phyloP scores from a whole-genome alignment of 257 asterid species.

The Eucommia ulmoides region DNA sequence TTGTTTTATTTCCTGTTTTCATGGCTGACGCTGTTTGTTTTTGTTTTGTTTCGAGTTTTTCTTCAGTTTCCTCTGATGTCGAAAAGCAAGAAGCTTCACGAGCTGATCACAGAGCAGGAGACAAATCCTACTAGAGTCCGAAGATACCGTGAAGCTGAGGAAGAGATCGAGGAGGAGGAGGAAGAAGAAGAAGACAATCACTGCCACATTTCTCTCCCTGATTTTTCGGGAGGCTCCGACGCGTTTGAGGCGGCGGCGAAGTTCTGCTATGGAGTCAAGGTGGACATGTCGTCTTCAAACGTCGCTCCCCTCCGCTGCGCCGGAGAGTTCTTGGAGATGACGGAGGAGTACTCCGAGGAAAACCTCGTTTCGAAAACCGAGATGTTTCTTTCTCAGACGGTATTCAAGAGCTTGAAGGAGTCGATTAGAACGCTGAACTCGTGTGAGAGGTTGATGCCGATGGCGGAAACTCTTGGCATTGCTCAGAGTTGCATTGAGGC shows the following conservation, averaged over 20 bases:
- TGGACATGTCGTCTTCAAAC: conserved; percentile 40
- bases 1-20: background rate
- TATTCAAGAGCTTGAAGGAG: conserved; percentile 40
- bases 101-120: conserved; percentile 73
- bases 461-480: conserved; percentile 65
- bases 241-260: conserved; percentile 83
- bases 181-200: conserved; percentile 35
- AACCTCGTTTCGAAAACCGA: conserved; percentile 73
- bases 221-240: conserved; percentile 92
- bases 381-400: conserved; percentile 38
- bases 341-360: conserved; percentile 74
- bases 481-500: conserved; percentile 65
- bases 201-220: conserved; percentile 58
- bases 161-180: conserved; percentile 22
- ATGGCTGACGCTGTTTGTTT: background rate
- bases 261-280: conserved; percentile 70
- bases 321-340: conserved; percentile 75
- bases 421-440: conserved; percentile 46
- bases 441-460: conserved; percentile 43
- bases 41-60: background rate
- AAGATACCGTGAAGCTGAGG: conserved; percentile 16
- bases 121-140: conserved; percentile 30
- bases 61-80: conserved; percentile 90
- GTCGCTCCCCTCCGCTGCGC: conserved; percentile 86
- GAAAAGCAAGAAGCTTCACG: conserved; percentile 76